Base-by-base conservation (phyloP, 345 rosid genomes). In the Syzygium oleosum region DNA sequence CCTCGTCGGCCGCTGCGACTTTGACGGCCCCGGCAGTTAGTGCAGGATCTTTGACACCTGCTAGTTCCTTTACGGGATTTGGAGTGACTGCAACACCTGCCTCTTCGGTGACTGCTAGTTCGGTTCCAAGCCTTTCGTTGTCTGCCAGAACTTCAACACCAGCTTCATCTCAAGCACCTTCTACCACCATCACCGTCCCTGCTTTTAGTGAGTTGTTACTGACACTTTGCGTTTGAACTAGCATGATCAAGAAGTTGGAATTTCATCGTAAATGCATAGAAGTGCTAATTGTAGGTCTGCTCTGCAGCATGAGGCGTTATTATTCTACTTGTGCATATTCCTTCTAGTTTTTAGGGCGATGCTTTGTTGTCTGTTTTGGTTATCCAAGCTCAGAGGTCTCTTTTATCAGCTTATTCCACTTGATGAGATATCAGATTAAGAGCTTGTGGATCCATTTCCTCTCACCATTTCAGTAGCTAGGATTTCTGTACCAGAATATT, bases 91-190 rank as follows among this genome's bases (percentile, higher is more conserved):
- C 92, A 84, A 87, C 96, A 29, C 90, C 97, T 46, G 80, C 93
- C 84, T 87, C 94, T 27, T 89, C 92, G 8, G 96, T 90, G 86
- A 91, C 91, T 88, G 86, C 92, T 34, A 88, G 94, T 88, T 91
- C 98, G 43, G 91, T 93, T 84, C 92, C 96, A n/a, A 94, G 96
- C 54, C 95, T 96, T 92, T 89, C 97, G 22, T 85, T 96, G 89
- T 86, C 97, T 9, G 87, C 90, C 51, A 93, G 88, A 78, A 61
- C 94, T 87, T 87, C 96, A 23, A 59, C 92, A 3, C 92, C 96
- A 77, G 91, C 85, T 79, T 80, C 95, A 52, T 90, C 95, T 41
- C 95, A 92, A 89, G 53, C 94, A 51, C 95, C 91, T 88, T 89
- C 95, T 1, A 80, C 93, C 43, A 77, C 90, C 52, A 43, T 43